Evolutionary conservation across 495 filamentous ascomycete species (phyloP), one percentile per base, ranked within the genome.

Genomic region (Acidomyces sp.): DNA sequence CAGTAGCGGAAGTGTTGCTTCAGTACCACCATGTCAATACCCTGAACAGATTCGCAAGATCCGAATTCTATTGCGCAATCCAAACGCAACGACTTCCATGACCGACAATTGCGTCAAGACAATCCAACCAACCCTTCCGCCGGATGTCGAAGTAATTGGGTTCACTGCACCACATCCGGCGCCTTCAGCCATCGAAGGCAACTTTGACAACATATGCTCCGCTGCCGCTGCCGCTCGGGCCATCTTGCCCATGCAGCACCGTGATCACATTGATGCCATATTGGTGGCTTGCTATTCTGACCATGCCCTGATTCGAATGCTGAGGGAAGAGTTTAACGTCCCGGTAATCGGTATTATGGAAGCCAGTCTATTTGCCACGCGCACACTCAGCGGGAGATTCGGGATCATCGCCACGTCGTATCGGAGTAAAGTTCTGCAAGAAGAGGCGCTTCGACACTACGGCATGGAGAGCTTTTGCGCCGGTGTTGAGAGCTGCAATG

Each of bases 341-440:
- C 67, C 65, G 0, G 64, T 68, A 0, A 64, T 68, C 10, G 66
- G 67, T 3, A 69, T 70, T 46, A 68, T 70, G 64, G 67, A 70
- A 40, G 64, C 64, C 1, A 43, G 39, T 37, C 32, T 48, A 13
- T 48, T 48, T 23, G 45, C 45, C 2, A 39, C 45, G 6, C 28
- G 45, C n/a, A 48, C 45, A 10, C 22, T 48, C 23, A 39, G 45
- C 1, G 45, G 31, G 13, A 44, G 59, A 4, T 61, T 69, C 31
- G 65, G 65, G 11, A 53, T 70, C 15, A 39, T 43, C 4, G 59
- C 59, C 10, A 67, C 63, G 9, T 54, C 55, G 2, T 45, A 43
- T 17, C 55, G 67, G 24, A 63, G 59, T 15, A 55, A 56, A 15
- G 53, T 60, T 7, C 58, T 57, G 53, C 62, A 62, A 31, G 52